Conservation (phyloP, 116 monocot genomes). For the Thalassia testudinum region DNA sequence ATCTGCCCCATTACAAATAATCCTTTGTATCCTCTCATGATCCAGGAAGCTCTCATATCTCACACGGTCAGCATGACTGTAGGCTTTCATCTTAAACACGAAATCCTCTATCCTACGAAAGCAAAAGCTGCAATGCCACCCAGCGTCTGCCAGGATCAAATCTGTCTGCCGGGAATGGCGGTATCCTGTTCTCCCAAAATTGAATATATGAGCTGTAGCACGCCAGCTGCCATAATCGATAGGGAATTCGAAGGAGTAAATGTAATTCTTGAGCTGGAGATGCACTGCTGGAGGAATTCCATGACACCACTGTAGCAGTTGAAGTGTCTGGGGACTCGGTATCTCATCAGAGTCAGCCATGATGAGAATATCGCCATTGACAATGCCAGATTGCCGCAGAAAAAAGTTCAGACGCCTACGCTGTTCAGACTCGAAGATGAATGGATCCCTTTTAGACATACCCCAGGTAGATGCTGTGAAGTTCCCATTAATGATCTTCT, state of each 20-base stretch:
- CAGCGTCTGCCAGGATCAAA: slow-evolving; percentile 62
- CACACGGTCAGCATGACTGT: slow-evolving; percentile 88
- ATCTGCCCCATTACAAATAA: slow-evolving; percentile 69
- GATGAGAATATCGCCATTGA: slow-evolving; percentile 45
- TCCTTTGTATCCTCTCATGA: slow-evolving; percentile 50
- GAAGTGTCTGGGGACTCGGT: slow-evolving; percentile 53
- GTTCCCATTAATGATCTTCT: slow-evolving; percentile 35
- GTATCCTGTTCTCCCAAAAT: slow-evolving; percentile 22
- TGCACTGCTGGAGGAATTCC: slow-evolving; percentile 72
- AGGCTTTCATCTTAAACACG: slow-evolving; percentile 82
- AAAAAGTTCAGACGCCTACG: slow-evolving; percentile 36
- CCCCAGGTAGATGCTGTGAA: too few relatives aligned
- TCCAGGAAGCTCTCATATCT: slow-evolving; percentile 24
- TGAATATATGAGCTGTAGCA: slow-evolving; percentile 41
- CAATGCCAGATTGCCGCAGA: slow-evolving; percentile 38
- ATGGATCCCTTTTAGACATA: slow-evolving; percentile 32
- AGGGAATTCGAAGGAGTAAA: slow-evolving; percentile 95
- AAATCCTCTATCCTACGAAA: slow-evolving; percentile 58
- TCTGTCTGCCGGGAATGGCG: slow-evolving; percentile 64
- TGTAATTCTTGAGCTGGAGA: slow-evolving; percentile 57
- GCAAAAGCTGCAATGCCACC: slow-evolving; percentile 99
- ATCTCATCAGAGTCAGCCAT: slow-evolving; percentile 95
- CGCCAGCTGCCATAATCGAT: slow-evolving; percentile 77
- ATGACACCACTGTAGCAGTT: slow-evolving; percentile 70
- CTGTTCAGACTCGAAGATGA: slow-evolving; percentile 44